phyloP scores from a whole-genome alignment of 441 rosid species.

The Gossypium schwendimanii region DNA sequence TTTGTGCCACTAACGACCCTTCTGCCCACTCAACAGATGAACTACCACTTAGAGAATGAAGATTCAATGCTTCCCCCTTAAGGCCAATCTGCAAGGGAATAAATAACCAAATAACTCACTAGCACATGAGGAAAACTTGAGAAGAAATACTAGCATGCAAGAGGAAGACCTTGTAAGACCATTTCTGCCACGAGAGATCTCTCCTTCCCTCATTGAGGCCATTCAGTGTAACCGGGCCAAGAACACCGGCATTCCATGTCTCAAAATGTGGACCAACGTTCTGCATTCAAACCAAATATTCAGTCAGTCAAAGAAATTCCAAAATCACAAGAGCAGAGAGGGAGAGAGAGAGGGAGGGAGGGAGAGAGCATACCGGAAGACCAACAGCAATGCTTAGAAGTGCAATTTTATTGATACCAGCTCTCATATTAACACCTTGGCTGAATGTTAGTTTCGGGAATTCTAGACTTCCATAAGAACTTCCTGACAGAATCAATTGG shows the following conservation, averaged over 20 bases:
- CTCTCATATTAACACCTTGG: slow-evolving; percentile 56
- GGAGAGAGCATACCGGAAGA: slow-evolving; percentile 58
- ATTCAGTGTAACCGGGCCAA: slow-evolving; percentile 74
- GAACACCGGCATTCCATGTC: slow-evolving; percentile 92
- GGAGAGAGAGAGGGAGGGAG: not conserved
- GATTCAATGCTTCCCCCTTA: slow-evolving; percentile 74
- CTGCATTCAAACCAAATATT: slow-evolving; percentile 31
- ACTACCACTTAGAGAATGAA: slow-evolving; percentile 82
- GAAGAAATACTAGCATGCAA: not conserved
- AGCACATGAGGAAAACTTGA: not conserved
- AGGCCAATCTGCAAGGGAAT: slow-evolving; percentile 63
- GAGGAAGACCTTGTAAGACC: slow-evolving; percentile 68
- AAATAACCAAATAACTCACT: slow-evolving; percentile 9
- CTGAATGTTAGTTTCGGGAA: slow-evolving; percentile 69
- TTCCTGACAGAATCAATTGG: slow-evolving; percentile 42
- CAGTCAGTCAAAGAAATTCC: not conserved
- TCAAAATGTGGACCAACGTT: slow-evolving; percentile 95
- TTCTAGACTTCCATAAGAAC: slow-evolving; percentile 74
- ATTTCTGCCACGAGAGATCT: slow-evolving; percentile 93
- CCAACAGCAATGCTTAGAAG: slow-evolving; percentile 90
- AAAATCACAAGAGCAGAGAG: too few species aligned
- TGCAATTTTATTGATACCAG: slow-evolving; percentile 70
- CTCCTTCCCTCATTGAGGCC: slow-evolving; percentile 70
- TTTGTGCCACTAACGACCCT: slow-evolving; percentile 66
- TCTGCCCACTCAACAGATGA: slow-evolving; percentile 83